Evolutionary conservation across 2,329 filamentous ascomycete genomes (phyloP), one percentile per base, ranked within the genome.

Genomic region (Hansfordia pulvinata): DNA sequence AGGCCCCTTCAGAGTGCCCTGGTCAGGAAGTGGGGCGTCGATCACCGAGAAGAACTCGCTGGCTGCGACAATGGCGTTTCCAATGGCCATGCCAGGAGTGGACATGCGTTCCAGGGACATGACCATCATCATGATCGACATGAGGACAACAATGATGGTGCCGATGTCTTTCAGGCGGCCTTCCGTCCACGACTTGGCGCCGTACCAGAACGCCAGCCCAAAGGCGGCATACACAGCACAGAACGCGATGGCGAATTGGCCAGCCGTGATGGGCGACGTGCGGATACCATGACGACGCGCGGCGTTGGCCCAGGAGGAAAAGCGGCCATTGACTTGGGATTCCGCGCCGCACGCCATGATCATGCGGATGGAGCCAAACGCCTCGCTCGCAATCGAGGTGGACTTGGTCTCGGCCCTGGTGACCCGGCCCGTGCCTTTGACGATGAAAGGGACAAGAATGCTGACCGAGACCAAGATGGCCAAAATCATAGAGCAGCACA

Each of bases 321-420:
- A 76, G 18, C 62, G 66, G 25, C 54, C 47, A 0, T 57, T 51
- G 29, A 75, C 59, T 5, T 65, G 60, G 10, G 49, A 41, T 41
- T 76, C 66, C 9, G 73, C 73, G 19, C 70, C 69, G 37, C 69
- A 76, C 1, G 72, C 72, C 19, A 65, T 58, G 18, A 78, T 56
- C 58, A 76, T 77, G 6, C 69, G 57, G 19, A 76, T 66, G 26
- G 63, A 64, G 1, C 59, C 53, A 35, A 78, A 60, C 3, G 69
- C 56, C 44, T 78, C 73, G 29, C 68, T 71, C 2, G 73, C 72
- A 4, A 77, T 54, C 3, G 68, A 61, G 2, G 62, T 61, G 1
- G 71, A 66, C 38, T 64, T 69, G 2, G 57, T 61, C 36, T 77
- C 70, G 11, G 70, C 57, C 35, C 53, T 56, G 17, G 53, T 54